Evolutionary conservation across 2,329 filamentous ascomycete genomes (phyloP), one percentile per base, ranked within the genome.

Genomic region (Stemphylium vesicarium): DNA sequence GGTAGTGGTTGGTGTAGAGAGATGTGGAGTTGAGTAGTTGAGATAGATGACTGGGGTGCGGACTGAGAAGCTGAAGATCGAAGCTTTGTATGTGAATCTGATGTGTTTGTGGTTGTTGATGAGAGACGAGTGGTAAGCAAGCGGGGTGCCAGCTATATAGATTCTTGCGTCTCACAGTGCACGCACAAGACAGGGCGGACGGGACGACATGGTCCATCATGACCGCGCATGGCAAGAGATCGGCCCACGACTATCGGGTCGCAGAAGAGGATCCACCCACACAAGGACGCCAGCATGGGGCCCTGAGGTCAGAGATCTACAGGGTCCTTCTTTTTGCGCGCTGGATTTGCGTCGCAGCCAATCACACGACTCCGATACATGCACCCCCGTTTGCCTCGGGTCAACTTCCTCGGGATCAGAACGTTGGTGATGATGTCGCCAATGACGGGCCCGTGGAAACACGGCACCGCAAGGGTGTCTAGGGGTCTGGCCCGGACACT

Each of bases 131-230:
- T 15, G 53, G 20, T 20, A 13, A 32, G 33, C 35, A 53, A 61
- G 59, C 50, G 62, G 60, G 64, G 62, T 47, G 32, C 52, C 44
- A 53, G 50, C 53, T 70, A 71, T 65, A 73, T 72, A 73, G 53
- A 45, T 41, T 50, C 43, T 43, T 24, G 52, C 46, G 53, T 59
- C 47, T 51, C 44, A 48, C 57, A 57, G 38, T 31, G 50, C 56
- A 59, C 39, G 45, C 37, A 40, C 40, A 45, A 37, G 32, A 40
- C 32, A 49, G 43, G 39, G 42, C 43, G 36, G 43, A 38, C 50
- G 56, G 48, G 38, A 45, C 45, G 43, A 53, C 16, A 39, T 36
- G 38, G 42, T 26, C 49, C 55, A 62, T 60, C 53, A 61, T 60
- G 32, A 44, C 61, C 56, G 56, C 45, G 59, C 37, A 52, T 35